Conservation (phyloP, 2,329 filamentous ascomycete genomes). For the Penicillium sp. region DNA sequence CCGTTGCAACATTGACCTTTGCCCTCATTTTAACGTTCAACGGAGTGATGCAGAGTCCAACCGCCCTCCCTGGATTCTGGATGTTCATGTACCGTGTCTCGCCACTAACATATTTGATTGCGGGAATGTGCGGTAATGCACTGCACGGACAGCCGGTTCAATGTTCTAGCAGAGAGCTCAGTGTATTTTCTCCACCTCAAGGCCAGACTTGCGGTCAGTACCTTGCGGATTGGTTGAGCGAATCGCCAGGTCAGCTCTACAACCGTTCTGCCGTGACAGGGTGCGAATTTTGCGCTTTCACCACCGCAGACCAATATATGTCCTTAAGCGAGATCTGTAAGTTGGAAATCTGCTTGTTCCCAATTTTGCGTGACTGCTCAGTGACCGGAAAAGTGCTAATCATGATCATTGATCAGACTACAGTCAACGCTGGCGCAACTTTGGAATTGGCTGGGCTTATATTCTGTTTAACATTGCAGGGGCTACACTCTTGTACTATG, state of each 20-base stretch:
- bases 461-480: slow-evolving; percentile 57
- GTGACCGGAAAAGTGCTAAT: too few species aligned
- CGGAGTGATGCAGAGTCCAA: slow-evolving; percentile 1
- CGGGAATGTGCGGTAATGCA: slow-evolving; percentile 54
- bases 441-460: slow-evolving; percentile 61
- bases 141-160: not conserved
- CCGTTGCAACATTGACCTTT: not conserved
- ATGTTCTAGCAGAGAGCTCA: not conserved
- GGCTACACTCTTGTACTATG: slow-evolving; percentile 54
- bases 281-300: slow-evolving; percentile 51
- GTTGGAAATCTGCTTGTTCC: too few species aligned
- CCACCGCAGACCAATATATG: slow-evolving; percentile 43
- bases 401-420: too few species aligned
- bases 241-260: not conserved
- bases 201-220: not conserved
- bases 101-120: slow-evolving; percentile 49
- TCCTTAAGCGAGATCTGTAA: too few species aligned
- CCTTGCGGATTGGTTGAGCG: not conserved
- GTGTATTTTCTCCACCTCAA: not conserved
- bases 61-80: slow-evolving; percentile 69
- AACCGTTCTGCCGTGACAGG: slow-evolving; percentile 17
- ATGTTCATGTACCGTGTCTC: slow-evolving; percentile 59
- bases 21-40: not conserved
- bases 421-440: slow-evolving; percentile 58
- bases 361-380: too few species aligned